Conservation (phyloP, 2,329 filamentous ascomycete genomes). For the Claviceps sp. region DNA sequence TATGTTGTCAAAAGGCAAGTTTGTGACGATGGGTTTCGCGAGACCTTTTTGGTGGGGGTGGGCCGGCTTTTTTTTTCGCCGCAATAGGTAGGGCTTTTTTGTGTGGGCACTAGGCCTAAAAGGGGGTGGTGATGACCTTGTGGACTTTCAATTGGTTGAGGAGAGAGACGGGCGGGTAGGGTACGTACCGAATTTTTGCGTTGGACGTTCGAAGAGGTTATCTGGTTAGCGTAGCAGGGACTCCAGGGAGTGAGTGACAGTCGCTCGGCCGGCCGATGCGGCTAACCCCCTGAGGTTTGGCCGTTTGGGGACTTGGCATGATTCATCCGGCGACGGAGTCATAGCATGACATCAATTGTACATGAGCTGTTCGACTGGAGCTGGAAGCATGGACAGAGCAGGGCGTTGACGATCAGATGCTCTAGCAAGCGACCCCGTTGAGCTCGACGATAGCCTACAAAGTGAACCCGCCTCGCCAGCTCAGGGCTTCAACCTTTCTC, state of each 20-base stretch:
- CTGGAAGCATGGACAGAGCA: not conserved
- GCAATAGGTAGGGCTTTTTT: constrained; percentile 8
- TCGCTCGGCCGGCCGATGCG: not conserved
- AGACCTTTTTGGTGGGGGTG: constrained; percentile 9
- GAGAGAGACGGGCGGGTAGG: not conserved
- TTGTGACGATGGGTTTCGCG: not conserved
- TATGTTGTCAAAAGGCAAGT: not conserved
- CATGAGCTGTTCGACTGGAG: not conserved
- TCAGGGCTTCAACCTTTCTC: not conserved
- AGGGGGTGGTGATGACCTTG: not conserved
- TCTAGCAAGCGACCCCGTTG: not conserved
- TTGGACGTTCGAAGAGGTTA: not conserved
- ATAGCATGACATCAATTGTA: not conserved
- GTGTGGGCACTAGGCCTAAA: constrained; percentile 11
- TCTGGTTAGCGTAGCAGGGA: not conserved
- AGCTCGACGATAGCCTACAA: not conserved
- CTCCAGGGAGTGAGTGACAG: not conserved
- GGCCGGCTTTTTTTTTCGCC: not conserved
- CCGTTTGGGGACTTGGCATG: constrained; percentile 2
- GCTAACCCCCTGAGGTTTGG: not conserved
- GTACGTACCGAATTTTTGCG: constrained; percentile 6
- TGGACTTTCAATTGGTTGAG: constrained; percentile 6
- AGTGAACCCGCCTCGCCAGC: not conserved
- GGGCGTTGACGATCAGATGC: not conserved
- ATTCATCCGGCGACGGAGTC: constrained; percentile 9